A percentile compares a stretch with the other conserved stretches of the same genome.
Conservation (phyloP, 441 rosid genomes). For the Francoa sonchifolia region DNA sequence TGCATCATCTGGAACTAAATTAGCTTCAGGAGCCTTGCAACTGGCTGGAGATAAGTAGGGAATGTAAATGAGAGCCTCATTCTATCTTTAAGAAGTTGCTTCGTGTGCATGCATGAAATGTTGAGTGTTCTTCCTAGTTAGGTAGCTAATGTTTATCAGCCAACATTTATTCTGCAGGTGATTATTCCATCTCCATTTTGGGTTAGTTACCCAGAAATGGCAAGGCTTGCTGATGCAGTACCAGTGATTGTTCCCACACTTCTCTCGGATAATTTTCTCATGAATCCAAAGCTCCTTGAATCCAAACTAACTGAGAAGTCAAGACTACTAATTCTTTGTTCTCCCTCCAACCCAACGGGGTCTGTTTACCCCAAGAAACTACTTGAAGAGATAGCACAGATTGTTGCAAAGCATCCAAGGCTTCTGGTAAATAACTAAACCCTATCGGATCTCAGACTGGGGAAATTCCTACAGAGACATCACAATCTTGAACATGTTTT, state of each 20-base stretch:
- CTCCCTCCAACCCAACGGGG: conserved; percentile 97
- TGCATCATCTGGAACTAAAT: no score
- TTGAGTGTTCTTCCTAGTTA: conserved; percentile 3
- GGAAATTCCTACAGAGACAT: no score
- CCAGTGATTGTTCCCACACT: conserved; percentile 79
- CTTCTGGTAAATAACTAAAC: conserved; percentile 53
- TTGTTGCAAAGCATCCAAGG: conserved; percentile 84
- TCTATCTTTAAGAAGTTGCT: no score
- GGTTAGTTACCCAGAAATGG: conserved; percentile 98
- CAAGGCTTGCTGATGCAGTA: conserved; percentile 87
- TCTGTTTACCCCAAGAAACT: conserved; percentile 79
- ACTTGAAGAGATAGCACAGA: conserved; percentile 80
- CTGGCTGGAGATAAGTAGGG: no score
- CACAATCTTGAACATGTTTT: conserved; percentile 13
- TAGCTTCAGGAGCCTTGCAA: no score
- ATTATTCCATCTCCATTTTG: conserved; percentile 88
- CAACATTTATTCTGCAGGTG: conserved; percentile 32
- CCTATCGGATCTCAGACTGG: no score
- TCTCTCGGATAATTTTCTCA: conserved; percentile 61
- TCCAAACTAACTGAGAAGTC: conserved; percentile 65
- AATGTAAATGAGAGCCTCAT: no score
- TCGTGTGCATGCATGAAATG: neutral
- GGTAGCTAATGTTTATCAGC: neutral
- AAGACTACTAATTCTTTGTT: conserved; percentile 74
- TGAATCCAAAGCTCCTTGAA: conserved; percentile 75